Evolutionary conservation across 2,329 filamentous ascomycete species (phyloP), one percentile per base, ranked within the genome.

Genomic region (Fusarium sp.): DNA sequence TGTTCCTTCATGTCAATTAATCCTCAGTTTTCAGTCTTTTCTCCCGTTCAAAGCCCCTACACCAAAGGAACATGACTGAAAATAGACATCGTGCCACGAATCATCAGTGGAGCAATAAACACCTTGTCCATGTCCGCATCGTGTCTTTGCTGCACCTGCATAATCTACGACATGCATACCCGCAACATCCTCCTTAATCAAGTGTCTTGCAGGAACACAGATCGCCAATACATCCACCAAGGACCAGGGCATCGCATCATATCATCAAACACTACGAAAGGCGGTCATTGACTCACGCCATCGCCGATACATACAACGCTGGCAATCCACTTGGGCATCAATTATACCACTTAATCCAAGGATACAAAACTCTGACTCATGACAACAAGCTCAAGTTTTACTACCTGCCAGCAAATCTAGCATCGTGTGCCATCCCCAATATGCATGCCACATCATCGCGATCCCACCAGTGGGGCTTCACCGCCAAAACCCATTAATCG

Each of bases 401-500:
- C 4, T 30, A 30, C 18, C 39, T 68, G 65, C 65, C 65, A 68
- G 17, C 65, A 67, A 67, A 67, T 66, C 42, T 55, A 41, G 62
- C 57, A 67, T 68, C 39, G 52, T 68, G 65, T 68, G 26, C 39
- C 41, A 60, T 42, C 45, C 42, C 22, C 39, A 45, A 61, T 68
- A 68, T 68, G 66, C 66, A 68, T 68, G 66, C 66, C 66, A 68
- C 66, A 68, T 68, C 66, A 68, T 45, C 56, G 36, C 36, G 41
- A 68, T 68, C 50, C 66, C 64, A 68, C 66, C 67, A 44, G 66
- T 68, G 66, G 66, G 66, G 66, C 66, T 68, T 68, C 66, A 68
- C 66, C 66, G 66, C 66, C 41, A 68, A 34, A 67, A 67, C 36
- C 62, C 62, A 67, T 68, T 24, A 26, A 24, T 26, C 45, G 34